Conservation (phyloP, 2,329 filamentous ascomycete species). For the Colletotrichum sp. region DNA sequence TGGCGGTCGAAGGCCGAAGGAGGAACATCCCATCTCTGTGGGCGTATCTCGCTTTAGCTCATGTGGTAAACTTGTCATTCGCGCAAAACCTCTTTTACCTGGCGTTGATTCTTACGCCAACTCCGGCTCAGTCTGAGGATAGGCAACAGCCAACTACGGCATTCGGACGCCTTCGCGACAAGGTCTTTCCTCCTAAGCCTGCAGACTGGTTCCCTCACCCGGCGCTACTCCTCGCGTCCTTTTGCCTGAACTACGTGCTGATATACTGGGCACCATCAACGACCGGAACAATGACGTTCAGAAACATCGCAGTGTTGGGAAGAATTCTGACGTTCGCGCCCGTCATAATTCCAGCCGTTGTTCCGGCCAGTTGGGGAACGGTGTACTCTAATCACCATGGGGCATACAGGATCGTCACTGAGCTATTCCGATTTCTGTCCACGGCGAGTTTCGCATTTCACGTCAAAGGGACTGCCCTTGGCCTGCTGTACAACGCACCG, state of each 20-base stretch:
- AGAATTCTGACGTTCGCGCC: slow-evolving; percentile 49
- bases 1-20: slow-evolving; percentile 64
- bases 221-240: slow-evolving; percentile 34
- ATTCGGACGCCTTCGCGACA: slow-evolving; percentile 31
- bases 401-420: slow-evolving; percentile 44
- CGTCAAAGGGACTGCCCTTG: slow-evolving; percentile 45
- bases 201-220: slow-evolving; percentile 47
- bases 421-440: slow-evolving; percentile 53
- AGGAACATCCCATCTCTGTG: slow-evolving; percentile 60
- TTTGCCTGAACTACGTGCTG: slow-evolving; percentile 39
- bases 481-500: slow-evolving; percentile 52
- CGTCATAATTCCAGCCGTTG: slow-evolving; percentile 49
- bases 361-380: slow-evolving; percentile 54
- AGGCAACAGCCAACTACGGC: slow-evolving; percentile 32
- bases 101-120: slow-evolving; percentile 60
- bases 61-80: slow-evolving; percentile 64
- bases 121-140: slow-evolving; percentile 42
- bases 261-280: slow-evolving; percentile 44
- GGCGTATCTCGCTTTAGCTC: slow-evolving; percentile 63
- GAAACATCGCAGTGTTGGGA: slow-evolving; percentile 32
- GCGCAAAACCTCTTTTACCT: slow-evolving; percentile 69
- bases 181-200: slow-evolving; percentile 44
- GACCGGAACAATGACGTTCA: slow-evolving; percentile 45
- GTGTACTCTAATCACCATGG: slow-evolving; percentile 44
- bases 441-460: slow-evolving; percentile 49